A percentile compares a stretch with the other conserved stretches of the same genome.
Evolutionary conservation across 1,139 yeast genomes (phyloP).

Genomic region (Nakaseomyces bracarensis): DNA sequence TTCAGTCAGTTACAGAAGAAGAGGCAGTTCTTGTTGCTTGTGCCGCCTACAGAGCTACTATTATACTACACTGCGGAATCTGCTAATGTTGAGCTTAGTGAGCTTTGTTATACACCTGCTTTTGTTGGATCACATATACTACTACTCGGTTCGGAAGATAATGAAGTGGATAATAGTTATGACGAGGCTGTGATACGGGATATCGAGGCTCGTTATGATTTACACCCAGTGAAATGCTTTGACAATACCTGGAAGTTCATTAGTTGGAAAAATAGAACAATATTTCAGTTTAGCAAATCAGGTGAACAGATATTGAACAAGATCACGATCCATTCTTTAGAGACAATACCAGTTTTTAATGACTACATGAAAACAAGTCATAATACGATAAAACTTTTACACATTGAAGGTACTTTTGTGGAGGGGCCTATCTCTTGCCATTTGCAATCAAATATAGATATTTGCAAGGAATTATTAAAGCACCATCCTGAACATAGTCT

Average conservation of each 20-base stretch:
- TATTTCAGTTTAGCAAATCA: constrained; percentile 40
- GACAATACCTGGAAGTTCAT: constrained; percentile 52
- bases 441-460: constrained; percentile 1
- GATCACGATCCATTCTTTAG: constrained; percentile 39
- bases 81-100: constrained; percentile 40
- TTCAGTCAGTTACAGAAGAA: constrained; percentile 34
- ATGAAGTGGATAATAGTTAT: constrained; percentile 10
- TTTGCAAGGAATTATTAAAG: background rate
- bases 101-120: constrained; percentile 56
- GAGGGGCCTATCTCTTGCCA: background rate
- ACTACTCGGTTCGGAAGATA: constrained; percentile 27
- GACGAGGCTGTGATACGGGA: constrained; percentile 38
- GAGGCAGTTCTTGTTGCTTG: constrained; percentile 49
- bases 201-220: background rate
- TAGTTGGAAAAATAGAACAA: constrained; percentile 41
- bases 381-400: background rate
- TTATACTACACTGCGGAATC: constrained; percentile 46
- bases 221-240: constrained; percentile 21
- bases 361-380: constrained; percentile 27
- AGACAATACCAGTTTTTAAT: constrained; percentile 39
- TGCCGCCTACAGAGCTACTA: constrained; percentile 51
- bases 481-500: background rate
- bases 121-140: constrained; percentile 67
- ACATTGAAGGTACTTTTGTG: background rate
- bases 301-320: constrained; percentile 48